Evolutionary conservation across 108 stramenopile genomes (phyloP).

Genomic region (Licmophora abbreviata): DNA sequence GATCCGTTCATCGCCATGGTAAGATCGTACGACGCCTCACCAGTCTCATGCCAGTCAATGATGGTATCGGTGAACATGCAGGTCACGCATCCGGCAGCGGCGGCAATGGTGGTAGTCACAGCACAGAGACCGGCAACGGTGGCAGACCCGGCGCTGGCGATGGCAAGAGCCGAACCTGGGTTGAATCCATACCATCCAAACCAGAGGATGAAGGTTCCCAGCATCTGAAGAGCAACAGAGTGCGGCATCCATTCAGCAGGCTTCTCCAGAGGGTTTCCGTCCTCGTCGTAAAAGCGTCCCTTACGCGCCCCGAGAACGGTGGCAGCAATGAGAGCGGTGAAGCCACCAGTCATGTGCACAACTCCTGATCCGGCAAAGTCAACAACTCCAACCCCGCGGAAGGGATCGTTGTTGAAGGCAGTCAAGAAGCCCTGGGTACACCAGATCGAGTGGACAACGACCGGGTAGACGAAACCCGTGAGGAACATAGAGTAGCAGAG

Average conservation of each 20-base stretch:
- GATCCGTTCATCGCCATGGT: slow-evolving; percentile 80
- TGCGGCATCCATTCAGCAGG: slow-evolving; percentile 59
- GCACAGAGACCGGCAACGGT: slow-evolving; percentile 59
- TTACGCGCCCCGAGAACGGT: slow-evolving; percentile 76
- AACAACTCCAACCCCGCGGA: slow-evolving; percentile 64
- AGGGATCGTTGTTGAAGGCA: slow-evolving; percentile 38
- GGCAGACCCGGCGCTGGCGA: slow-evolving; percentile 41
- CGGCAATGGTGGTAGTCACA: slow-evolving; percentile 89
- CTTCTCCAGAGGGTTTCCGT: slow-evolving; percentile 61
- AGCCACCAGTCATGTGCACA: slow-evolving; percentile 91
- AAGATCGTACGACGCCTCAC: slow-evolving; percentile 65
- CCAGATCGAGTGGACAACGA: slow-evolving; percentile 84
- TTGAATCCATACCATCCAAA: slow-evolving; percentile 94
- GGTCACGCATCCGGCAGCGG: slow-evolving; percentile 62
- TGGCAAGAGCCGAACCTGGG: slow-evolving; percentile 71
- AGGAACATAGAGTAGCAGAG: slow-evolving; percentile 75
- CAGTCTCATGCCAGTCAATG: slow-evolving; percentile 25
- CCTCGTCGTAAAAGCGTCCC: slow-evolving; percentile 81
- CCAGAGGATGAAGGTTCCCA: slow-evolving; percentile 86
- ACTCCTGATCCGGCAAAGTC: slow-evolving; percentile 94
- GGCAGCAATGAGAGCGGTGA: slow-evolving; percentile 80
- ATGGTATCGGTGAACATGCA: slow-evolving; percentile 70
- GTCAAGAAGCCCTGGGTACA: slow-evolving; percentile 53
- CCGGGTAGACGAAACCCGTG: slow-evolving; percentile 83
- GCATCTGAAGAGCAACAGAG: slow-evolving; percentile 63